Evolutionary conservation across 208 protist genomes (phyloP).

Genomic region (Porcisia hertigi): DNA sequence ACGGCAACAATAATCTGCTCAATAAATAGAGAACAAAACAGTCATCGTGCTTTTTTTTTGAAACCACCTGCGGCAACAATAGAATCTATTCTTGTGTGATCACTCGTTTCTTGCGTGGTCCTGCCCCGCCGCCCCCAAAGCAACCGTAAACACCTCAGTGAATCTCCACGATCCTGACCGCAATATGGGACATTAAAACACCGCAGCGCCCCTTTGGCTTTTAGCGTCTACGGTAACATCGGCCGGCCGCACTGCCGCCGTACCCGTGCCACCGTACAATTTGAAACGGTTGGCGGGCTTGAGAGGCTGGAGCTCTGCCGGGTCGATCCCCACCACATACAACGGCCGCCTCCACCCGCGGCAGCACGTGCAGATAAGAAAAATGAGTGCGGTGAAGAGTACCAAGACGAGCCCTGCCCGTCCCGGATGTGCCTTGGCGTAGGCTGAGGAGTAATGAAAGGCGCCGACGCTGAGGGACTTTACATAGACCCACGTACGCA

Average conservation of each 20-base stretch:
- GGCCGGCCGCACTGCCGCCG: slow-evolving; percentile 9
- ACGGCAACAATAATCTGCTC: neutral
- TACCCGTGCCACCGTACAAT: slow-evolving; percentile 35
- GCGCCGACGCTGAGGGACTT: neutral
- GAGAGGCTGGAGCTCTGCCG: slow-evolving; percentile 45
- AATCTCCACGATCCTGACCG: neutral
- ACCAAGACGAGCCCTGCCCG: slow-evolving; percentile 7
- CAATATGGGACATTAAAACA: too few species aligned
- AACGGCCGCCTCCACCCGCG: slow-evolving; percentile 34
- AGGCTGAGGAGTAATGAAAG: neutral
- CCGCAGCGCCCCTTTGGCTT: neutral
- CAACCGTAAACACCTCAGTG: too few species aligned
- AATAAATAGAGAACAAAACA: neutral
- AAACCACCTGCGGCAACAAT: neutral
- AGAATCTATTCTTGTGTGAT: neutral
- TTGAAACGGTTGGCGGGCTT: slow-evolving; percentile 13
- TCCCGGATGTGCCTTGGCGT: slow-evolving; percentile 14
- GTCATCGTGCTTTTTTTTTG: neutral
- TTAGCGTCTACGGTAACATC: neutral
- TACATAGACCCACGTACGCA: neutral
- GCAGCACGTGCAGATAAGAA: slow-evolving; percentile 24
- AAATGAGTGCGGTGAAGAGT: slow-evolving; percentile 13
- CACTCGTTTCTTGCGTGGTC: neutral
- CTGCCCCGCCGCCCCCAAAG: too few species aligned
- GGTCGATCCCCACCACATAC: slow-evolving; percentile 50